These are phyloP conservation scores for Fusarium chuoi DNA, from an alignment of 2,329 filamentous ascomycete genomes.

Conservation along the genomic window DNA sequence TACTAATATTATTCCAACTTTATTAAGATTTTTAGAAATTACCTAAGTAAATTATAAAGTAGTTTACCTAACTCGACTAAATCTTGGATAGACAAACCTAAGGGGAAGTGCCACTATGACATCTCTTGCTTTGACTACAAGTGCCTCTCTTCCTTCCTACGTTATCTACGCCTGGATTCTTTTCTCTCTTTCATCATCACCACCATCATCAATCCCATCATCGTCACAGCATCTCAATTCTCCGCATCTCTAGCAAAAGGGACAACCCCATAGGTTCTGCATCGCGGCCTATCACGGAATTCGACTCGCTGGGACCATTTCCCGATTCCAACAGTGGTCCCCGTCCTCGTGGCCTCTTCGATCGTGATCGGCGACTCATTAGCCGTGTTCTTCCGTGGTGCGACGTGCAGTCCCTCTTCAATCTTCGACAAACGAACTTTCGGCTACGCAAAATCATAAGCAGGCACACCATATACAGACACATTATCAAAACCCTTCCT, in stretches of 20 bases:
- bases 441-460: conserved; percentile 38
- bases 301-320: neutral
- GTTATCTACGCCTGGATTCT: accelerated
- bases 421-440: conserved; percentile 45
- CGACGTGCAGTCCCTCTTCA: conserved; percentile 48
- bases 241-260: neutral
- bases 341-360: no score
- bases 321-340: accelerated
- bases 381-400: neutral
- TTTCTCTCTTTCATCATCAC: neutral
- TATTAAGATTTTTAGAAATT: neutral
- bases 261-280: accelerated
- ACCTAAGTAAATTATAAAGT: no score
- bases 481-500: conserved; percentile 39
- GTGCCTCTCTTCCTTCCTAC: neutral
- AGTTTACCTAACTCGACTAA: neutral
- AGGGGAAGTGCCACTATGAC: neutral
- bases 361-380: neutral
- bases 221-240: neutral
- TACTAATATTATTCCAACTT: no score
- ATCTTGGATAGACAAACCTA: neutral
- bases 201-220: neutral
- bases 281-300: neutral
- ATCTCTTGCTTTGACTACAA: neutral
- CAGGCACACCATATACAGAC: conserved; percentile 41